These are phyloP conservation scores for Mytilinidion resinicola DNA, from an alignment of 495 filamentous ascomycete genomes.

Conservation along the genomic window DNA sequence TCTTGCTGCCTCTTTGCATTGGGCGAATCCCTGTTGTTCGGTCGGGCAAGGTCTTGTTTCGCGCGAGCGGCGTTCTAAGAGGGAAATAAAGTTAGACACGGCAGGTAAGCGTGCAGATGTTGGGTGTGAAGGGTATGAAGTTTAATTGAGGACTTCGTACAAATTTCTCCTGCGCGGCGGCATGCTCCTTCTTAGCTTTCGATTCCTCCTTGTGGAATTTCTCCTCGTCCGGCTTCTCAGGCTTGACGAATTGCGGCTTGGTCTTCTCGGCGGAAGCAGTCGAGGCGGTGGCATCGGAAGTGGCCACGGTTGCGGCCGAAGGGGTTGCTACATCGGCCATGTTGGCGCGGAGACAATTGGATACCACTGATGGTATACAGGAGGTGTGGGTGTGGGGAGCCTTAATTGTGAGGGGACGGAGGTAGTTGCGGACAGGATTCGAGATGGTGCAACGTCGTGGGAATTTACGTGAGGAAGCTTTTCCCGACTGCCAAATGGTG, in stretches of 20 bases:
- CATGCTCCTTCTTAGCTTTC: constrained; percentile 76
- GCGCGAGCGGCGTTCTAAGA: constrained; percentile 70
- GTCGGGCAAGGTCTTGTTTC: constrained; percentile 73
- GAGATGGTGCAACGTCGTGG: background rate
- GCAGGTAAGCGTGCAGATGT: background rate
- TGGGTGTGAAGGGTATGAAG: background rate
- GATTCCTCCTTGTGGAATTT: constrained; percentile 63
- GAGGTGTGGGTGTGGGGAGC: too few relatives aligned
- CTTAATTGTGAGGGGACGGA: background rate
- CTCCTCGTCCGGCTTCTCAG: constrained; percentile 64
- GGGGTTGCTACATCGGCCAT: constrained; percentile 34
- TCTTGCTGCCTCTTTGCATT: constrained; percentile 71
- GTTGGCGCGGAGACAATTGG: background rate
- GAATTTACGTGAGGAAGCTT: background rate
- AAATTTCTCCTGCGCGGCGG: constrained; percentile 62
- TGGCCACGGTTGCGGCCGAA: constrained; percentile 23
- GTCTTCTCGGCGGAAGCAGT: constrained; percentile 28
- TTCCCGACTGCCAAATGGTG: background rate
- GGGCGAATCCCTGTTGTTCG: constrained; percentile 69
- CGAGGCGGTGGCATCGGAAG: constrained; percentile 16
- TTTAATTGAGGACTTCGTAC: constrained; percentile 49
- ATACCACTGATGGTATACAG: too few relatives aligned
- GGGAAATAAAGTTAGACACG: background rate
- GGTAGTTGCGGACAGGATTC: background rate
- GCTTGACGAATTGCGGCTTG: constrained; percentile 33